These are phyloP conservation scores for Panus rudis DNA, from an alignment of 768 basidiomycete genomes.

Conservation along the genomic window DNA sequence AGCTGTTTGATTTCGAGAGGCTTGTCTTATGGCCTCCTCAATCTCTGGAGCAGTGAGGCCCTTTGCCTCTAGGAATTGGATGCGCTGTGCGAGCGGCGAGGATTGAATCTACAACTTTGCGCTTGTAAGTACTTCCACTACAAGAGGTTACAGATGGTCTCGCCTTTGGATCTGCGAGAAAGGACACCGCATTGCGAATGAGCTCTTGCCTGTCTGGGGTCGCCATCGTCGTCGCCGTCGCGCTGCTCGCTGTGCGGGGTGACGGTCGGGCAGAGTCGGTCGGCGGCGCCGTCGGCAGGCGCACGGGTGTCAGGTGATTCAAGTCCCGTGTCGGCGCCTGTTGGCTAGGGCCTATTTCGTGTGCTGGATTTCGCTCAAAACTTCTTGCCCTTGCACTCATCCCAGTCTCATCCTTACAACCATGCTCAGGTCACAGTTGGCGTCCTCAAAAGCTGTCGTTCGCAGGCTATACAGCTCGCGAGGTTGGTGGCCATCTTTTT, in stretches of 20 bases:
- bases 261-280: neutral
- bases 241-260: no score
- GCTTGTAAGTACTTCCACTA: conserved; percentile 4
- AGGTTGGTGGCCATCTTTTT: conserved; percentile 27
- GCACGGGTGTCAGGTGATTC: neutral
- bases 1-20: conserved; percentile 27
- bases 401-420: conserved; percentile 8
- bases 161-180: conserved; percentile 82
- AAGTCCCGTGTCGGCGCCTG: neutral
- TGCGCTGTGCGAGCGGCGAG: conserved; percentile 74
- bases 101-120: conserved; percentile 50
- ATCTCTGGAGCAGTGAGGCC: conserved; percentile 82
- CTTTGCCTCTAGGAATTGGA: conserved; percentile 94
- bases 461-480: conserved; percentile 40
- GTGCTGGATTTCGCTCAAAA: neutral
- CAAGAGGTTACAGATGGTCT: conserved; percentile 6
- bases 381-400: neutral
- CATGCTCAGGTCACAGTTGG: conserved; percentile 43
- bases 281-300: neutral
- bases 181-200: conserved; percentile 74
- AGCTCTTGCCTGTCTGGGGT: conserved; percentile 63
- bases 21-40: conserved; percentile 72
- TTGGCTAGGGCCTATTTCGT: neutral
- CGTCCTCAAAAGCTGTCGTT: conserved; percentile 42
- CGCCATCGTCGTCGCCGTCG: conserved; percentile 29